Evolutionary conservation across 768 basidiomycete genomes (phyloP), one percentile per base, ranked within the genome.

Genomic region (Hygrophoropsis aurantiaca): DNA sequence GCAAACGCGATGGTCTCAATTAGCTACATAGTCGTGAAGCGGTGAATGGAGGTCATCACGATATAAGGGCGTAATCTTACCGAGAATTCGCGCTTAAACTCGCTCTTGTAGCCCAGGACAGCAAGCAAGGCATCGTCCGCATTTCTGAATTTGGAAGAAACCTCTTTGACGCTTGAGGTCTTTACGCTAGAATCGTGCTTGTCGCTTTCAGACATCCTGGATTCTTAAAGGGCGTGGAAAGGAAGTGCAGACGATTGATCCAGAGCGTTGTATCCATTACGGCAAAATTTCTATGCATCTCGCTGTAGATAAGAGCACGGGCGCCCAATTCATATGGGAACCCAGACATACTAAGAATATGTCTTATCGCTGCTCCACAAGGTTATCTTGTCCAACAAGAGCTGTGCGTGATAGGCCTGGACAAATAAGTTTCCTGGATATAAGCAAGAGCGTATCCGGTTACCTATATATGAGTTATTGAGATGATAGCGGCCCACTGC

Each of bases 71-170:
- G 19, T 13, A 47, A 48, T 10, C 77, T 54, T 55, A 84, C 84
- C 54, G 84, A 81, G 59, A 88, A 87, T 62, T 87, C 83, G 44
- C 86, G 80, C 58, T 72, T 82, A 66, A 88, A 87, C 64, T 86
- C 84, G 59, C 75, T 74, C 68, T 75, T 85, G 61, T 87, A 88
- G 9, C 86, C 85, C 26, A 88, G 75, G 50, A 77, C 66, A 9
- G 84, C 85, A 16, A 87, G 77, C 34, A 76, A 68, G 4, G 57
- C 69, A 60, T 87, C 71, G 55, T 88, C 85, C 13, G 71, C 73
- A 52, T 74, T 68, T 34, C 54, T 58, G n/a, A 63, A n/a, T 3
- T 49, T 47, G 5, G 56, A 52, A 23, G 65, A 47, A 11, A 43
- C 44, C 19, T 44, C 48, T 16, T 50, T 35, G n/a, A 49, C 32